Conservation (phyloP, 306 rosid species). For the Ziziphus jujuba region DNA sequence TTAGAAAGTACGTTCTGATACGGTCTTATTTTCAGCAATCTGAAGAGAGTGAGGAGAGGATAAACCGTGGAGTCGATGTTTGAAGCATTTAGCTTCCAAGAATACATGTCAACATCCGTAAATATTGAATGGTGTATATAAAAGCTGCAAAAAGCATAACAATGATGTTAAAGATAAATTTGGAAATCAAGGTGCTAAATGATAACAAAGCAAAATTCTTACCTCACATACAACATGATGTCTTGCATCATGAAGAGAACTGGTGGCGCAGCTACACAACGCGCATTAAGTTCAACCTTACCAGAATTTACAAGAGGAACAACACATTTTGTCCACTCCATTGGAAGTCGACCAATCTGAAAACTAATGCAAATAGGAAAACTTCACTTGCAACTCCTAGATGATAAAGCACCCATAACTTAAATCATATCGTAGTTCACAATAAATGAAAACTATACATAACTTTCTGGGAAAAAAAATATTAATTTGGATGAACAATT, state of each 20-base stretch:
- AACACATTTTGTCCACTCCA: slow-evolving; percentile 79
- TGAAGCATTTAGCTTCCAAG: slow-evolving; percentile 65
- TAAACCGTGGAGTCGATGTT: slow-evolving; percentile 47
- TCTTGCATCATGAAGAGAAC: slow-evolving; percentile 71
- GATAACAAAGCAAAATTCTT: neutral
- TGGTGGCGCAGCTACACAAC: slow-evolving; percentile 63
- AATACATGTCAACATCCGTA: slow-evolving; percentile 40
- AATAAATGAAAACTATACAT: neutral
- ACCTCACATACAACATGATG: slow-evolving; percentile 66
- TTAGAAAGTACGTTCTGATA: slow-evolving; percentile 44
- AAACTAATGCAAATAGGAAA: neutral
- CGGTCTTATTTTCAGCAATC: slow-evolving; percentile 59
- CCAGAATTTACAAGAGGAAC: slow-evolving; percentile 57
- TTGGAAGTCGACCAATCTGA: slow-evolving; percentile 86
- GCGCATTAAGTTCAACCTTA: slow-evolving; percentile 56
- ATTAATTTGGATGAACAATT: neutral
- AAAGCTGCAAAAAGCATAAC: slow-evolving; percentile 46
- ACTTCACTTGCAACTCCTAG: neutral
- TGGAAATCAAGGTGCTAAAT: neutral
- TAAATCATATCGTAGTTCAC: no score
- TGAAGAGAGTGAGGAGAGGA: slow-evolving; percentile 63
- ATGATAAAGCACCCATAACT: neutral
- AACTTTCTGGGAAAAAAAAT: slow-evolving; percentile 50
- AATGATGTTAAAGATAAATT: neutral
- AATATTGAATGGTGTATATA: slow-evolving; percentile 54